phyloP scores from a whole-genome alignment of 345 rosid genomes.

The Hibiscus trionum region DNA sequence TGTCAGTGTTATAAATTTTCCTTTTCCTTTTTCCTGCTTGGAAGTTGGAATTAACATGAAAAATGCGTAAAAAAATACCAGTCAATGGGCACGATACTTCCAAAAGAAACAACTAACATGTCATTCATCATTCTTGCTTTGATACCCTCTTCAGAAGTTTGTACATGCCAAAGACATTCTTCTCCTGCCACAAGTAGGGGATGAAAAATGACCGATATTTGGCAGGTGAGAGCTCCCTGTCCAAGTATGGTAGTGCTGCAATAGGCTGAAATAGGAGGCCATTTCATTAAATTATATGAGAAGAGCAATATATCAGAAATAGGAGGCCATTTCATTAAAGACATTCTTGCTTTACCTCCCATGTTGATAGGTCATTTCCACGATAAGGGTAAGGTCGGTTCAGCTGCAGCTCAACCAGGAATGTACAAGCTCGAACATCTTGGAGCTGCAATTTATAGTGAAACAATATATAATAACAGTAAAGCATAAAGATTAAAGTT shows the following conservation, averaged over 20 bases:
- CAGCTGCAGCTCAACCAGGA: constrained; percentile 85
- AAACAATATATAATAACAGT: not conserved
- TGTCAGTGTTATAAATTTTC: not conserved
- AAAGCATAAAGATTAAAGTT: not conserved
- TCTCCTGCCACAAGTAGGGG: constrained; percentile 73
- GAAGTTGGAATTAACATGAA: not conserved
- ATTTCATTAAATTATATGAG: not conserved
- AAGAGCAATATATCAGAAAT: constrained; percentile 1
- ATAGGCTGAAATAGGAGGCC: constrained; percentile 36
- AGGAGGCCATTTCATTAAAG: not conserved
- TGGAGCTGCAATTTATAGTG: constrained; percentile 39
- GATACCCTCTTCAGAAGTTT: constrained; percentile 45
- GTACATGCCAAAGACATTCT: constrained; percentile 87
- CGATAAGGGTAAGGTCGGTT: constrained; percentile 59
- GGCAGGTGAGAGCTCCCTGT: constrained; percentile 87
- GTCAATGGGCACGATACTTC: not conserved
- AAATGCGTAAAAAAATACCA: not conserved
- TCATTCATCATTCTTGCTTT: constrained; percentile 18
- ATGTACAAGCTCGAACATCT: constrained; percentile 62
- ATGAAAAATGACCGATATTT: constrained; percentile 80
- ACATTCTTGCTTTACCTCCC: constrained; percentile 60
- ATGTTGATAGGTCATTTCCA: constrained; percentile 76
- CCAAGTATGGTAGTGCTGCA: constrained; percentile 76
- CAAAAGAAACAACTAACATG: not conserved
- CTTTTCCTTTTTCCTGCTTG: not conserved